phyloP scores from a whole-genome alignment of 306 rosid species.

The Prunus mongolica region DNA sequence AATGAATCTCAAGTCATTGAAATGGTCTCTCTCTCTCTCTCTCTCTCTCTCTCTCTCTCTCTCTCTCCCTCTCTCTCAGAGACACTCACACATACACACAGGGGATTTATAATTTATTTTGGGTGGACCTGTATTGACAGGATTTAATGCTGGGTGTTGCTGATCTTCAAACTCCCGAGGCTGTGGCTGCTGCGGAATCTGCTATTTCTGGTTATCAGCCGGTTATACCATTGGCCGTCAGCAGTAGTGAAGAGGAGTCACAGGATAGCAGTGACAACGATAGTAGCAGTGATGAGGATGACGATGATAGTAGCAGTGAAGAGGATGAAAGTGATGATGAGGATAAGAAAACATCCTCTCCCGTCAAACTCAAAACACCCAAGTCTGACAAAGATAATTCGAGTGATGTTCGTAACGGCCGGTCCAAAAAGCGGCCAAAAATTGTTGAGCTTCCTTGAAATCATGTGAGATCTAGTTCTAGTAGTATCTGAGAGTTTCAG shows the following conservation, averaged over 20 bases:
- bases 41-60: neutral
- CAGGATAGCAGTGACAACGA: conserved; percentile 41
- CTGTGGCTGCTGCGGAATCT: conserved; percentile 88
- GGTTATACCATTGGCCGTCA: conserved; percentile 40
- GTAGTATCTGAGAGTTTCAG: neutral
- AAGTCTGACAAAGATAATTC: conserved; percentile 16
- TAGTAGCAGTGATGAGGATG: conserved; percentile 12
- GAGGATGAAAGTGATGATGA: neutral
- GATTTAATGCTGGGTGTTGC: conserved; percentile 86
- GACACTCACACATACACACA: neutral
- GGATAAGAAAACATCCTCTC: conserved; percentile 16
- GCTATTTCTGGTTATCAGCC: conserved; percentile 57
- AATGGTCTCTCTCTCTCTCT: conserved; percentile 36
- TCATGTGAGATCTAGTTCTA: neutral
- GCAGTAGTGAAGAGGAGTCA: conserved; percentile 45
- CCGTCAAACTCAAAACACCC: conserved; percentile 18
- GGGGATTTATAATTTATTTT: conserved; percentile 1
- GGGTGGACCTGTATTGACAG: conserved; percentile 30
- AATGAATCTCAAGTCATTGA: conserved; percentile 73
- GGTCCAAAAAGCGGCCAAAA: conserved; percentile 43
- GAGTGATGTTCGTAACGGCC: conserved; percentile 4
- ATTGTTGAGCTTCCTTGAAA: conserved; percentile 55
- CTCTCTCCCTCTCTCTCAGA: neutral
- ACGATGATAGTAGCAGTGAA: neutral
- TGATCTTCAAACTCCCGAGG: conserved; percentile 84